phyloP scores from a whole-genome alignment of 805 yeast species.

The Soucietia sequanensis region DNA sequence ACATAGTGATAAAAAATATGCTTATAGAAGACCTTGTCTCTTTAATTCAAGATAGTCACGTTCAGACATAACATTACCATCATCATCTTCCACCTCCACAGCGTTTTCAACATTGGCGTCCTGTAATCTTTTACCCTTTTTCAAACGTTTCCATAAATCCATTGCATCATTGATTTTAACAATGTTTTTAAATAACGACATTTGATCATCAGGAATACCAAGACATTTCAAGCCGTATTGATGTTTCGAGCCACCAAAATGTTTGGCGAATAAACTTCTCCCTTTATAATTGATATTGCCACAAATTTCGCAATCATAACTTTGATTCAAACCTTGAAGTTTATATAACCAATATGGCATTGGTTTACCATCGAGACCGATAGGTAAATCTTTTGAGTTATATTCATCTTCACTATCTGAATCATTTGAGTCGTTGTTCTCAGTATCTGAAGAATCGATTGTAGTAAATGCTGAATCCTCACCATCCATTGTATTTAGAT shows the following conservation, averaged over 20 bases:
- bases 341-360: slow-evolving; percentile 94
- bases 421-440: slow-evolving; percentile 19
- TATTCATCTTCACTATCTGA: slow-evolving; percentile 33
- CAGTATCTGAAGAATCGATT: slow-evolving; percentile 22
- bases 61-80: slow-evolving; percentile 89
- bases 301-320: slow-evolving; percentile 81
- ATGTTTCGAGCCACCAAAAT: slow-evolving; percentile 73
- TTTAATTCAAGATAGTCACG: slow-evolving; percentile 81
- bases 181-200: slow-evolving; percentile 58
- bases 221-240: slow-evolving; percentile 68
- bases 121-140: slow-evolving; percentile 31
- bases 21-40: slow-evolving; percentile 78
- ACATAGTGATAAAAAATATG: too few species aligned
- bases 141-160: slow-evolving; percentile 51
- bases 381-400: slow-evolving; percentile 61
- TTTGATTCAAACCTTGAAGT: slow-evolving; percentile 76
- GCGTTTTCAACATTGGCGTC: slow-evolving; percentile 50
- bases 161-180: slow-evolving; percentile 66
- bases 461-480: slow-evolving; percentile 42
- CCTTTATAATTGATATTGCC: slow-evolving; percentile 76
- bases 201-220: slow-evolving; percentile 57
- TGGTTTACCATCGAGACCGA: slow-evolving; percentile 88
- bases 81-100: slow-evolving; percentile 85
- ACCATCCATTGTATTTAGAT: slow-evolving; percentile 37
- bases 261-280: slow-evolving; percentile 65